These are phyloP conservation scores for Boletales sp. DNA, from an alignment of 768 basidiomycete genomes.

Conservation along the genomic window DNA sequence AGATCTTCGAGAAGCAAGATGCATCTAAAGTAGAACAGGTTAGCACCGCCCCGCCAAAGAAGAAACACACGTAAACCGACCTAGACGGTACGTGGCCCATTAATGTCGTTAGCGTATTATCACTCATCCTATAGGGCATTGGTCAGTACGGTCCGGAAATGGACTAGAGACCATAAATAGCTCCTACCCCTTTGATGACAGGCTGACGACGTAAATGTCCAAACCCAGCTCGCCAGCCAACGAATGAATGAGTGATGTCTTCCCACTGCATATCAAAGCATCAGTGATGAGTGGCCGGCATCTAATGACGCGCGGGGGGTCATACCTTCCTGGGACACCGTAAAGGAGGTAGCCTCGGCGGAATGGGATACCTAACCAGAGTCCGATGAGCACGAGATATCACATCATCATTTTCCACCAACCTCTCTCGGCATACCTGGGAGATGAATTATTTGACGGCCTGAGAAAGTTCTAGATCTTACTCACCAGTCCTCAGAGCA, in stretches of 20 bases:
- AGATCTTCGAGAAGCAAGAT: constrained; percentile 93
- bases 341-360: constrained; percentile 81
- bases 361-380: constrained; percentile 71
- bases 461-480: constrained; percentile 15
- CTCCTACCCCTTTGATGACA: constrained; percentile 80
- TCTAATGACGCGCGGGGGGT: constrained; percentile 2
- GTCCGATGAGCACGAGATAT: constrained; percentile 18
- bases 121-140: constrained; percentile 66
- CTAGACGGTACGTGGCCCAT: constrained; percentile 88
- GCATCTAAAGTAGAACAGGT: constrained; percentile 48
- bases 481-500: constrained; percentile 81
- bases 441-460: constrained; percentile 18
- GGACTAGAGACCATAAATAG: constrained; percentile 2
- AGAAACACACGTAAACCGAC: constrained; percentile 34
- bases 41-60: constrained; percentile 10
- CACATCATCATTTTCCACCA: constrained; percentile 24
- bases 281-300: constrained; percentile 17
- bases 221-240: constrained; percentile 80
- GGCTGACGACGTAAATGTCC: constrained; percentile 87
- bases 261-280: constrained; percentile 50
- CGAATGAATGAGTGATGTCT: constrained; percentile 84
- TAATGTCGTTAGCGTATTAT: constrained; percentile 80
- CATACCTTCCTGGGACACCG: constrained; percentile 81
- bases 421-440: constrained; percentile 90
- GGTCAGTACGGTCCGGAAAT: constrained; percentile 8